Percentiles rank a stretch among this genome's conserved stretches.
These are phyloP conservation scores for Jimgerdemannia lactiflua DNA, from an alignment of 192 early-diverging fungal genomes.

Conservation along the genomic window DNA sequence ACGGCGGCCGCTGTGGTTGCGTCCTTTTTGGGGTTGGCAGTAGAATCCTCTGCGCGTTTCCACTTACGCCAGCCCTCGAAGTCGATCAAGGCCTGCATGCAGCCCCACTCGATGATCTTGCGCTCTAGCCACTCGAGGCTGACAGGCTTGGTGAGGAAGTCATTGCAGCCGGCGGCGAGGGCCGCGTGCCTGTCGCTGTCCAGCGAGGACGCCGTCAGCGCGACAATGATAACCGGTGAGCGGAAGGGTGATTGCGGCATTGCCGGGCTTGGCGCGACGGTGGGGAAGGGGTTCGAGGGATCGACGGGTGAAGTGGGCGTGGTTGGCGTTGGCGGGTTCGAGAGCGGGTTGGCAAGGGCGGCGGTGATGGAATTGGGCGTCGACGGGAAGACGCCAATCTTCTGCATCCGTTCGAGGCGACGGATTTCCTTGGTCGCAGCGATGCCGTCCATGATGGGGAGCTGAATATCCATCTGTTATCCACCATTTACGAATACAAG, in stretches of 20 bases:
- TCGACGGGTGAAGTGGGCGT: slow-evolving; percentile 9
- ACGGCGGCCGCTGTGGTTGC: not conserved
- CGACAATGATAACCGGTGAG: slow-evolving; percentile 84
- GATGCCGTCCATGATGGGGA: slow-evolving; percentile 72
- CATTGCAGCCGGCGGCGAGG: slow-evolving; percentile 83
- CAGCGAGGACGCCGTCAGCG: slow-evolving; percentile 76
- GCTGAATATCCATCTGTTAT: slow-evolving; percentile 66
- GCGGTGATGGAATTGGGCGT: slow-evolving; percentile 25
- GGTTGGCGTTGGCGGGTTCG: slow-evolving; percentile 4
- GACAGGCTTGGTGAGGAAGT: slow-evolving; percentile 88
- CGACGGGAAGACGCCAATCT: slow-evolving; percentile 51
- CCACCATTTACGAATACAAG: not conserved
- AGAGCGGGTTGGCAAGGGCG: slow-evolving; percentile 5
- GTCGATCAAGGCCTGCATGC: slow-evolving; percentile 91
- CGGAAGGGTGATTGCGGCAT: slow-evolving; percentile 36
- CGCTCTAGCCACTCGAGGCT: slow-evolving; percentile 78
- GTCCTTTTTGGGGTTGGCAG: not conserved
- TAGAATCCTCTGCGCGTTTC: slow-evolving; percentile 31
- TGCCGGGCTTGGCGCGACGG: not conserved
- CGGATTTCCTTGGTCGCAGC: slow-evolving; percentile 64
- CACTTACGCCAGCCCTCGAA: slow-evolving; percentile 67
- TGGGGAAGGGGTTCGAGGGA: not conserved
- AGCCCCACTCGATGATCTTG: slow-evolving; percentile 91
- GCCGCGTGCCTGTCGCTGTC: slow-evolving; percentile 71
- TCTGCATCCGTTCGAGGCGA: slow-evolving; percentile 48